A percentile compares a stretch with the other conserved stretches of the same genome.
Evolutionary conservation across 176 grass and related monocot genomes (phyloP).

Genomic region (Zoysia pacifica): DNA sequence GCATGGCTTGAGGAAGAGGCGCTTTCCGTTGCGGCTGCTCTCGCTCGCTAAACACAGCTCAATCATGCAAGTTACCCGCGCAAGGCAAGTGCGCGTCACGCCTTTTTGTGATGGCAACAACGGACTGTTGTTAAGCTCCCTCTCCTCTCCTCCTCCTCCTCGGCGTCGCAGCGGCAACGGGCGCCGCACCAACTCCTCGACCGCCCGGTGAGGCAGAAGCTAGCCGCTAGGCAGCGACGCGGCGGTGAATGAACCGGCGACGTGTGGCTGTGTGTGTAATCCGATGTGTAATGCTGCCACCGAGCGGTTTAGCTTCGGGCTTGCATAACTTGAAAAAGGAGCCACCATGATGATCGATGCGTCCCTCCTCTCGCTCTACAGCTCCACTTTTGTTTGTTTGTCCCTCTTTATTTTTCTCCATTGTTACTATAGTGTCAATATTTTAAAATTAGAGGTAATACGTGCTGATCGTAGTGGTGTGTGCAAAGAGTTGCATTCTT

Average conservation of each 20-base stretch:
- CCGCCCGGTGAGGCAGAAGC: too few species aligned
- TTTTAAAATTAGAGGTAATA: too few species aligned
- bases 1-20: constrained; percentile 42
- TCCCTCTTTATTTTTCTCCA: not conserved
- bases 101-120: constrained; percentile 40
- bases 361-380: too few species aligned
- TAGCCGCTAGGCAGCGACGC: not conserved
- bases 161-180: not conserved
- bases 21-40: constrained; percentile 25
- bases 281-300: constrained; percentile 46
- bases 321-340: constrained; percentile 76
- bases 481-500: too few species aligned
- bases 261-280: constrained; percentile 35
- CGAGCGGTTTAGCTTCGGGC: constrained; percentile 38
- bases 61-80: constrained; percentile 59
- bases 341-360: constrained; percentile 54
- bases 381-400: too few species aligned
- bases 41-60: constrained; percentile 20
- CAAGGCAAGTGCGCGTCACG: constrained; percentile 58
- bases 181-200: constrained; percentile 11
- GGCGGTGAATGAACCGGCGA: constrained; percentile 8
- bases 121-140: not conserved
- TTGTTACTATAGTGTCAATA: not conserved
- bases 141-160: not conserved
- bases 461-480: too few species aligned